Percentiles rank a stretch among this genome's conserved stretches.
Conservation (phyloP, 805 yeast species). For the Yarrowia sp. region DNA sequence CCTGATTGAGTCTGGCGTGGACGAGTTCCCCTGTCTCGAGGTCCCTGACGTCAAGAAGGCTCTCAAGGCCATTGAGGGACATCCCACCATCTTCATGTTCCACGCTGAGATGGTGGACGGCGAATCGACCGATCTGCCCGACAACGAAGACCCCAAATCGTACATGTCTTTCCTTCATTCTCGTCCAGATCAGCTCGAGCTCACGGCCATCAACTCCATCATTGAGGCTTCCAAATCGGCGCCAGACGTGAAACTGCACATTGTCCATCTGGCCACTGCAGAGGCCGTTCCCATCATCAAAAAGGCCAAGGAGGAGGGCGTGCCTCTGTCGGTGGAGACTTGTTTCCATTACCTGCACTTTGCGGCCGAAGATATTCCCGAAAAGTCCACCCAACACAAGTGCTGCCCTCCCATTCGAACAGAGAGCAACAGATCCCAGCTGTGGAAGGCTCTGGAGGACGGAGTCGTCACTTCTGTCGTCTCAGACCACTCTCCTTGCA, state of each 20-base stretch:
- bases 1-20: constrained; percentile 93
- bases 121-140: constrained; percentile 41
- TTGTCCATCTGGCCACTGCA: constrained; percentile 88
- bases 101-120: constrained; percentile 80
- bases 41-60: constrained; percentile 71
- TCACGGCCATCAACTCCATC: constrained; percentile 78
- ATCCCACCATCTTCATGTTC: constrained; percentile 80
- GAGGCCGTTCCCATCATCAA: constrained; percentile 78
- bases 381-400: constrained; percentile 81
- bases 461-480: constrained; percentile 82
- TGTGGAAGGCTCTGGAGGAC: constrained; percentile 79
- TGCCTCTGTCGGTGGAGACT: constrained; percentile 78
- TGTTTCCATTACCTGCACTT: constrained; percentile 90
- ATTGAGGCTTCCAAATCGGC: constrained; percentile 61
- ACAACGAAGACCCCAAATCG: constrained; percentile 59
- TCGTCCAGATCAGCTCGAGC: constrained; percentile 87
- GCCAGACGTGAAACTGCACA: constrained; percentile 63
- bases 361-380: constrained; percentile 76
- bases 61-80: constrained; percentile 64
- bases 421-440: constrained; percentile 67
- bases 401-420: constrained; percentile 95
- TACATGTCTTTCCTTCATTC: constrained; percentile 80
- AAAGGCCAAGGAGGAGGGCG: constrained; percentile 60
- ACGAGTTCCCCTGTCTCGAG: constrained; percentile 86
- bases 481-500: constrained; percentile 95